Base-by-base conservation (phyloP, 2,329 filamentous ascomycete species). In the Triangularia verruculosa region DNA sequence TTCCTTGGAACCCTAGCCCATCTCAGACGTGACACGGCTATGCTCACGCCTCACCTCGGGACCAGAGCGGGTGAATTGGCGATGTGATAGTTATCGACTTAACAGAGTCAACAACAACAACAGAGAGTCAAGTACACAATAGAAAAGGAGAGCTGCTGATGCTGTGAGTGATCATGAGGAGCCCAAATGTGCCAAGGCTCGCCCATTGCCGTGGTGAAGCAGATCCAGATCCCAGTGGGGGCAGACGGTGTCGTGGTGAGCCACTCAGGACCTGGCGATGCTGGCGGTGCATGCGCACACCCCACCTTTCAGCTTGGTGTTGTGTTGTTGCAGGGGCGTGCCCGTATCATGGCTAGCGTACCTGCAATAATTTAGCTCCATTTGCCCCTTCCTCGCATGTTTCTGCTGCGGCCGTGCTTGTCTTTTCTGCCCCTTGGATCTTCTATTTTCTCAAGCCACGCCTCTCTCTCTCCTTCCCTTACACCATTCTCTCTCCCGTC, bases 301-400 rank as follows among this genome's bases (percentile, higher is more conserved):
- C 63, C 63, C 65, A 62, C 61, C 65, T n/a, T 34, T 59, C 47
- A 65, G 57, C 65, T 60, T 24, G 43, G 24, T n/a, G 47, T 17
- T n/a, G 28, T 30, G 39, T 20, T 20, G 17, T 47, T 47, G 39
- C 30, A 28, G 63, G 61, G 69, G 69, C 47, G 69, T 71, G 69
- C 8, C 66, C 65, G 63, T 64, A 71, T 60, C 15, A 59, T 47
- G 27, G 32, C 28, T 22, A 65, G 20, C 64, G 63, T 63, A 64
- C 64, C 47, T 61, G 59, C 57, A 68, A 57, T 64, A 64, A 61
- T 61, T 62, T 64, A 63, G 64, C 61, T 62, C 70, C 72, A 70
- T 71, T 64, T 60, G 9, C 69, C 69, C 68, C 65, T 66, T 69
- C 64, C 66, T 62, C 59, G 68, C 63, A 59, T 61, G 66, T 64